Conservation (phyloP, 345 rosid genomes). For the Sonneratia alba region DNA sequence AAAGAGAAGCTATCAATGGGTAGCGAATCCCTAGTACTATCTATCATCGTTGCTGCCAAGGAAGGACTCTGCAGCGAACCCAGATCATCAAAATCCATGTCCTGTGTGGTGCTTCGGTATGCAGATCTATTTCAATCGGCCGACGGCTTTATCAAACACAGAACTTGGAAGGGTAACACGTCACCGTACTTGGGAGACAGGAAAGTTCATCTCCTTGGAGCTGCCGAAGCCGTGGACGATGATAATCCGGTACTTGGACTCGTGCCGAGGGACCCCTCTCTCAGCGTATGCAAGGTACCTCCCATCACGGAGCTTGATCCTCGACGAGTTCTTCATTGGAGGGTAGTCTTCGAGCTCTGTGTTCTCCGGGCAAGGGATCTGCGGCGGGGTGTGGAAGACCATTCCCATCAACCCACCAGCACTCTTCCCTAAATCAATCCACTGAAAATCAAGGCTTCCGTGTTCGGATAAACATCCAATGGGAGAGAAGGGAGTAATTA, state of each 20-base stretch:
- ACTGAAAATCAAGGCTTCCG: background rate
- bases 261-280: conserved; percentile 52
- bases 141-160: background rate
- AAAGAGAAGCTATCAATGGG: too few species aligned
- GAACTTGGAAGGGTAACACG: background rate
- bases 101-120: background rate
- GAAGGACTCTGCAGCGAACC: background rate
- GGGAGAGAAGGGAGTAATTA: background rate
- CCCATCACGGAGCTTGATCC: conserved; percentile 68
- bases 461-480: background rate
- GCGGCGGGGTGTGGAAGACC: conserved; percentile 15
- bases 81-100: background rate
- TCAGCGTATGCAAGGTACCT: conserved; percentile 72
- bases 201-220: conserved; percentile 88
- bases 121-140: background rate
- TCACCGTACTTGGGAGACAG: conserved; percentile 48
- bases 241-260: conserved; percentile 53
- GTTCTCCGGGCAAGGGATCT: conserved; percentile 16
- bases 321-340: conserved; percentile 19
- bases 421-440: conserved; percentile 28
- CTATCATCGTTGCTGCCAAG: background rate
- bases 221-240: conserved; percentile 91
- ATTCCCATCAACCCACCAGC: conserved; percentile 9
- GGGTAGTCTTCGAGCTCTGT: conserved; percentile 18
- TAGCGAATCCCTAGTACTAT: too few species aligned